Evolutionary conservation across 2,329 filamentous ascomycete genomes (phyloP), one percentile per base, ranked within the genome.

Genomic region (Aureobasidium mangrovei): DNA sequence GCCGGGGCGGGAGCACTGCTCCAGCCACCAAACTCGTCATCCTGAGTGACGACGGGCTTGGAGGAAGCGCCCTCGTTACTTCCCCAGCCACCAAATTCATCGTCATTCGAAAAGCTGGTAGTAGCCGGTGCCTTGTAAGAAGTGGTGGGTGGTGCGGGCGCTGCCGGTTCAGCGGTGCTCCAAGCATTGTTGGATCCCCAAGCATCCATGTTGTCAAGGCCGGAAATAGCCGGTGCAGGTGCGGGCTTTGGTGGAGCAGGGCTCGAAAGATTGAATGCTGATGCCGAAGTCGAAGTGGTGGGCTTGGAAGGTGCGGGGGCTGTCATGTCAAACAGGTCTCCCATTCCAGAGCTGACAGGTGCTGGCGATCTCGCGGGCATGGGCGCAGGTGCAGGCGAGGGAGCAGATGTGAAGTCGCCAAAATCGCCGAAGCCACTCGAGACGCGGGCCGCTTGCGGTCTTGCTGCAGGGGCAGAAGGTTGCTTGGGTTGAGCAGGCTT

Each of bases 21-120:
- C 91, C 91, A 97, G 9, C 91, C 91, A 24, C 91, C 91, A 73
- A 96, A 97, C 66, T 97, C 91, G 69, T 97, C 91, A 63, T 97
- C 91, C 0, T 88, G 86, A 35, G 86, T 79, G 2, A 95, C 86
- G 1, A 66, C 67, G 52, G 67, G 64, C 39, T 75, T 69, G 38
- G 65, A 45, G 18, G 29, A 52, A 40, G 56, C 48, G 61, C 61
- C 60, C 63, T 84, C 81, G 47, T 80, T 78, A 55, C 65, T 70
- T 6, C 80, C 79, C 77, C 82, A 84, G 51, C 76, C 77, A 61
- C 76, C 77, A 62, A 89, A 81, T 60, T 85, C 83, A 53, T 78
- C 80, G 7, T 77, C 67, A 6, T 41, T 46, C 4, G 80, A 74
- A 31, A 63, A 61, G 32, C 80, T 69, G 47, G 56, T 74, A 68